Evolutionary conservation across 73 alveolate species (phyloP), one percentile per base, ranked within the genome.

Genomic region (Paramecium biaurelia): DNA sequence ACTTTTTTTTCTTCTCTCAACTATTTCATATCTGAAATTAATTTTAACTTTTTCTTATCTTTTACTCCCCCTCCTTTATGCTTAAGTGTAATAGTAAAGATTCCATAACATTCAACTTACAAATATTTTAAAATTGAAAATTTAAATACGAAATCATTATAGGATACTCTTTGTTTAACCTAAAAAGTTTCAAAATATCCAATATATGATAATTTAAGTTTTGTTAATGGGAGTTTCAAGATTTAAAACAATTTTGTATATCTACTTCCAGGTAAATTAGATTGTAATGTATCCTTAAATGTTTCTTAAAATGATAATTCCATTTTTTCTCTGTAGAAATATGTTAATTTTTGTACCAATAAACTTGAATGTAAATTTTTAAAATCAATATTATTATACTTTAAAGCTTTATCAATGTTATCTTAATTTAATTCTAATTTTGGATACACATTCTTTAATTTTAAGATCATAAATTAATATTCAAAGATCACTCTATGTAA

Each of bases 171-270:
- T 37, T 35, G 9, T 20, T 14, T 35, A 15, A 72, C 18, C 8
- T 35, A 35, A 38, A 72, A 72, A 14, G 32, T 35, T 10, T 72
- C 86, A 34, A 72, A 72, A 72, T 72, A 72, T 34, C 86, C 86
- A 1, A 72, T 35, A 35, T 35, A 72, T 72, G 58, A 32, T 11
- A 14, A 34, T 72, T 72, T 72, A 1, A 72, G 34, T 37, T 72
- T 72, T 1, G 86, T 72, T 72, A 72, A 72, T 4, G 86, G 86
- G 7, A 72, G 32, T 11, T 72, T 21, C 4, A 72, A 42, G 2
- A 72, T 72, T 72, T 32, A 28, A 72, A 72, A 72, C 8, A 72
- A 18, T 28, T 37, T 72, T 72, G 86, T 72, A 20, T 35, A 72
- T 14, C 86, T 35, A 35, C 58, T 12, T 4, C 86, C 86, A 1